Conservation (phyloP, 2,329 filamentous ascomycete species). For the Decorospora gaudefroyi region DNA sequence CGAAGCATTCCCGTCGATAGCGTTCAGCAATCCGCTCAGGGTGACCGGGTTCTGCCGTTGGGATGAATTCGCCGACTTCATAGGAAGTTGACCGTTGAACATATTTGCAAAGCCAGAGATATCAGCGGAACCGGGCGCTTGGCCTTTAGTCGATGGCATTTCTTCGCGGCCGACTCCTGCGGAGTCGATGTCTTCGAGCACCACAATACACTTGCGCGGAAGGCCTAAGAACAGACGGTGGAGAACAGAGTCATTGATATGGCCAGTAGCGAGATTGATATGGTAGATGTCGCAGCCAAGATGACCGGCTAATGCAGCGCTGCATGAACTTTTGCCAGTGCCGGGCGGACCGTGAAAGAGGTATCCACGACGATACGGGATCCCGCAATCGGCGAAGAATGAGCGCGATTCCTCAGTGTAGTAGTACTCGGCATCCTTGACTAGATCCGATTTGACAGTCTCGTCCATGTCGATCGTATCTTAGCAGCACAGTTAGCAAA, state of each 20-base stretch:
- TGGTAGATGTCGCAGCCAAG: constrained; percentile 48
- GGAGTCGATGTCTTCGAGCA: constrained; percentile 51
- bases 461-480: constrained; percentile 43
- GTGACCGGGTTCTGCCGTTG: constrained; percentile 46
- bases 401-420: constrained; percentile 37
- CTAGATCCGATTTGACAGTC: constrained; percentile 32
- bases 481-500: no score
- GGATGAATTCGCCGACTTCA: no score
- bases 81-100: no score
- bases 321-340: constrained; percentile 50
- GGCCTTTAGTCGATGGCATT: background rate
- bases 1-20: constrained; percentile 78
- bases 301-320: constrained; percentile 45
- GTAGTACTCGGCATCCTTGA: constrained; percentile 47
- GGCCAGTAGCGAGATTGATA: constrained; percentile 42
- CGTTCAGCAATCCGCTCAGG: constrained; percentile 75
- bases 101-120: background rate
- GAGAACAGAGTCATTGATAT: constrained; percentile 38
- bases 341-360: constrained; percentile 50
- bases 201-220: constrained; percentile 46
- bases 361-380: constrained; percentile 46
- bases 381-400: constrained; percentile 45
- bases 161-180: constrained; percentile 38
- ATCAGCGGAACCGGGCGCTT: no score
- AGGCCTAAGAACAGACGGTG: constrained; percentile 29